A percentile compares a stretch with the other conserved stretches of the same genome.
Conservation (phyloP, 164 flowering plant species). For the Malania oleifera region DNA sequence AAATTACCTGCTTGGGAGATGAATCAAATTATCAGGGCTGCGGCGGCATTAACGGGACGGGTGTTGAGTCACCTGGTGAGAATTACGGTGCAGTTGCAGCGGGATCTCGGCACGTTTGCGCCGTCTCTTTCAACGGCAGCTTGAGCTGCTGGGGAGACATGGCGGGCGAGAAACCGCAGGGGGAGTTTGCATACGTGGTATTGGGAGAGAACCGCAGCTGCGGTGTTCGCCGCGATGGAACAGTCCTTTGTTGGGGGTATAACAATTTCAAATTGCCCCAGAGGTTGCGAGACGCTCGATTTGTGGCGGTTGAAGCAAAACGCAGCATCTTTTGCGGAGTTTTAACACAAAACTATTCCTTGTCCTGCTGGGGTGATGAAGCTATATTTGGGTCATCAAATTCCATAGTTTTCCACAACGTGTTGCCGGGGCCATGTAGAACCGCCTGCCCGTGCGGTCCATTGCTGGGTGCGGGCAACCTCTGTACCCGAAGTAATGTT, state of each 20-base stretch:
- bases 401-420: constrained; percentile 30
- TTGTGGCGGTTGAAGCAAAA: constrained; percentile 41
- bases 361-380: constrained; percentile 67
- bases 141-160: constrained; percentile 66
- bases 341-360: constrained; percentile 23
- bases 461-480: constrained; percentile 12
- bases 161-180: constrained; percentile 23
- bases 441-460: constrained; percentile 28
- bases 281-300: constrained; percentile 18
- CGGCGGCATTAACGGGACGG: neutral
- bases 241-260: constrained; percentile 72
- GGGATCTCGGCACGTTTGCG: constrained; percentile 64
- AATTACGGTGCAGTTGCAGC: constrained; percentile 41
- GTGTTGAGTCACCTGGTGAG: constrained; percentile 20
- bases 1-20: constrained; percentile 33
- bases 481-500: constrained; percentile 35
- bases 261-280: constrained; percentile 39
- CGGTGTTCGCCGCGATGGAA: constrained; percentile 34
- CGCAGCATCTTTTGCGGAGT: constrained; percentile 62
- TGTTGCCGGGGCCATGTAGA: constrained; percentile 61
- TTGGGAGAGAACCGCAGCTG: constrained; percentile 61
- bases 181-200: constrained; percentile 46
- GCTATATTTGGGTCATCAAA: constrained; percentile 15
- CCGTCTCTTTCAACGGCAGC: constrained; percentile 25
- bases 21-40: no score